These are phyloP conservation scores for Pseudonectria foliicola DNA, from an alignment of 2,329 filamentous ascomycete genomes.

Conservation along the genomic window DNA sequence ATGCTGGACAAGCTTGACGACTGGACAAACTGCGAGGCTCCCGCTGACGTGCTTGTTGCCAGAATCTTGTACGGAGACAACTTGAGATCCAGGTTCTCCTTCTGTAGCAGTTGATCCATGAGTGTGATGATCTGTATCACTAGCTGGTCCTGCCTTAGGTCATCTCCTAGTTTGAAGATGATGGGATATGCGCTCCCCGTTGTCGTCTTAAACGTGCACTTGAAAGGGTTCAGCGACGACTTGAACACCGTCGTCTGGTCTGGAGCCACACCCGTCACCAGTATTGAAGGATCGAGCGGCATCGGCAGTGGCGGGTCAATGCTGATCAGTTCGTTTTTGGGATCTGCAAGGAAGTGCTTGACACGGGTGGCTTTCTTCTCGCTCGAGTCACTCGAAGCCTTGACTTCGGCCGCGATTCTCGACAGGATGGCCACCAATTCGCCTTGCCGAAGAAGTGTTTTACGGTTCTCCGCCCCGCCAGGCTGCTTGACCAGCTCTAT, in stretches of 20 bases:
- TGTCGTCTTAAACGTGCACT: conserved; percentile 80
- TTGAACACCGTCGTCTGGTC: conserved; percentile 92
- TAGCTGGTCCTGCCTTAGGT: conserved; percentile 91
- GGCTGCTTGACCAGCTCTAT: conserved; percentile 66
- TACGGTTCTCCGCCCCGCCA: conserved; percentile 65
- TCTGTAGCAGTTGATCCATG: conserved; percentile 92
- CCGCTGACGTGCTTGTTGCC: conserved; percentile 81
- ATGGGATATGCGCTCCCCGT: conserved; percentile 77
- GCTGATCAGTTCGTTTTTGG: conserved; percentile 76
- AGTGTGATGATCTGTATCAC: conserved; percentile 96
- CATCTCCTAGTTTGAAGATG: conserved; percentile 95
- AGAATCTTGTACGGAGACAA: conserved; percentile 94
- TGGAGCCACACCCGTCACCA: conserved; percentile 70
- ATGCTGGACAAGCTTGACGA: conserved; percentile 80
- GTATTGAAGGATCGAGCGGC: conserved; percentile 77
- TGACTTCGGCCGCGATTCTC: conserved; percentile 83
- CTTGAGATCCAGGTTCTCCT: conserved; percentile 93
- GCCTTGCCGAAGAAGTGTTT: conserved; percentile 74
- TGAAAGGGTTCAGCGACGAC: conserved; percentile 84
- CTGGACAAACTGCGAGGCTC: conserved; percentile 88
- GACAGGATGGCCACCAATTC: conserved; percentile 83
- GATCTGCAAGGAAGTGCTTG: conserved; percentile 77
- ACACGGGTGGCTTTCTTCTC: conserved; percentile 75
- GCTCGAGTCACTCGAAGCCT: conserved; percentile 70
- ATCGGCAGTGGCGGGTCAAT: conserved; percentile 85